Evolutionary conservation across 2,329 filamentous ascomycete genomes (phyloP).

Genomic region (Pyricularia sp.): DNA sequence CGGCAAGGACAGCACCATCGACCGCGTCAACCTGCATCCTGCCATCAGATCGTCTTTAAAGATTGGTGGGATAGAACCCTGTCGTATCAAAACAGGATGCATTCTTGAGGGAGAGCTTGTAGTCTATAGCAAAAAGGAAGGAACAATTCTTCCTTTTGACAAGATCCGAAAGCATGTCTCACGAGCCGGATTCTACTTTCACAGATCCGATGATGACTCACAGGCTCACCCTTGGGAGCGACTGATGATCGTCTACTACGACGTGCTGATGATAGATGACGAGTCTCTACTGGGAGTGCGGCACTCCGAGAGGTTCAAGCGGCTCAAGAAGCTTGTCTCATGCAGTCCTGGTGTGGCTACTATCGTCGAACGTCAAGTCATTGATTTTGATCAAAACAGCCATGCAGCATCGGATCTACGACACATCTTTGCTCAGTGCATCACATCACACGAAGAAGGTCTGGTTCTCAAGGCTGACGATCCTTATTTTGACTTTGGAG

Average conservation of each 20-base stretch:
- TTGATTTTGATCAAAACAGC: conserved; percentile 52
- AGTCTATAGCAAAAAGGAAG: conserved; percentile 61
- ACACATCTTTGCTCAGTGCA: conserved; percentile 56
- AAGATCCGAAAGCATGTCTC: conserved; percentile 74
- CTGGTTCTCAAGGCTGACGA: conserved; percentile 73
- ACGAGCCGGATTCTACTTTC: conserved; percentile 61
- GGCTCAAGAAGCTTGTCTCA: conserved; percentile 46
- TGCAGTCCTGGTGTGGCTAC: conserved; percentile 52
- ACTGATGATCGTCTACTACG: conserved; percentile 54
- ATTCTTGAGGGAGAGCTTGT: conserved; percentile 80
- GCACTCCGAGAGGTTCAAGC: conserved; percentile 50
- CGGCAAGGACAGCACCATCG: conserved; percentile 76
- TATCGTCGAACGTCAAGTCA: conserved; percentile 54
- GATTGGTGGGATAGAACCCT: conserved; percentile 43
- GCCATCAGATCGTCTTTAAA: conserved; percentile 56
- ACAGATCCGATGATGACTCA: conserved; percentile 55
- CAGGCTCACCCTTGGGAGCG: conserved; percentile 44
- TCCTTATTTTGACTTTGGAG: conserved; percentile 59
- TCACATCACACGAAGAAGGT: conserved; percentile 63
- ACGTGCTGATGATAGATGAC: conserved; percentile 44
- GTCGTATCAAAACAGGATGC: conserved; percentile 53
- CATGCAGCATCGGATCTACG: conserved; percentile 44
- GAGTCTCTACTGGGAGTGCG: conserved; percentile 39
- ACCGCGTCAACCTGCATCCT: conserved; percentile 52
- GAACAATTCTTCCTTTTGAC: conserved; percentile 64